phyloP scores from a whole-genome alignment of 192 early-diverging fungal genomes.

The Chytriomyces sp. region DNA sequence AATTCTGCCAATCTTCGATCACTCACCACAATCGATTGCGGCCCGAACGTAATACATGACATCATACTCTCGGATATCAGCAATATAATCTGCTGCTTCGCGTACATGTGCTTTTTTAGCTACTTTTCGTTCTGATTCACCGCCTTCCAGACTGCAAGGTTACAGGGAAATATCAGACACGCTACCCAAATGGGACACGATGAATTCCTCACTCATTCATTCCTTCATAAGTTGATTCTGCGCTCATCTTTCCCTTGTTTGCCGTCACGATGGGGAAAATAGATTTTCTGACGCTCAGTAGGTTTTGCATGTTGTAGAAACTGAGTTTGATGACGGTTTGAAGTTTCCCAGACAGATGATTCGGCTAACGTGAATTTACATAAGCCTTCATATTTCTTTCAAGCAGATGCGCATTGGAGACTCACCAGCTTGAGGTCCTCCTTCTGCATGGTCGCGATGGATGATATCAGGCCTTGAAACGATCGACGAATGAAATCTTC shows the following conservation, averaged over 20 bases:
- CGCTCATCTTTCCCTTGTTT: conserved; percentile 72
- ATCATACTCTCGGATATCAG: conserved; percentile 96
- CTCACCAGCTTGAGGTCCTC: conserved; percentile 85
- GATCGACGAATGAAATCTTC: conserved; percentile 80
- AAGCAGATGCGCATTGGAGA: neutral
- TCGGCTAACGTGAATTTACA: conserved; percentile 55
- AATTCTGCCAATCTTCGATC: neutral
- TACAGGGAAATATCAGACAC: neutral
- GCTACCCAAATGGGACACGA: neutral
- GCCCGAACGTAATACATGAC: conserved; percentile 95
- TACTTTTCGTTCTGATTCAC: conserved; percentile 45
- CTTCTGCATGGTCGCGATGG: conserved; percentile 68
- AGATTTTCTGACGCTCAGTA: conserved; percentile 73
- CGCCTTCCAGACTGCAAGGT: neutral
- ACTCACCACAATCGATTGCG: conserved; percentile 85
- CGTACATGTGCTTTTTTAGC: conserved; percentile 42
- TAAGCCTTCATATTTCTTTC: neutral
- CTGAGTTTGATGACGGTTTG: conserved; percentile 75
- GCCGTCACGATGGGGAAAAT: conserved; percentile 71
- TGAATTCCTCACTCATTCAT: conserved; percentile 54
- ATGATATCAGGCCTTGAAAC: conserved; percentile 71
- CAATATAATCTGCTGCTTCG: conserved; percentile 72
- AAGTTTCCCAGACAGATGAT: conserved; percentile 83
- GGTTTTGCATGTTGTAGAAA: conserved; percentile 85
- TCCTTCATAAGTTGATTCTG: conserved; percentile 70